Base-by-base conservation (phyloP, 2,329 filamentous ascomycete species). In the Nigrospora sphaerica region DNA sequence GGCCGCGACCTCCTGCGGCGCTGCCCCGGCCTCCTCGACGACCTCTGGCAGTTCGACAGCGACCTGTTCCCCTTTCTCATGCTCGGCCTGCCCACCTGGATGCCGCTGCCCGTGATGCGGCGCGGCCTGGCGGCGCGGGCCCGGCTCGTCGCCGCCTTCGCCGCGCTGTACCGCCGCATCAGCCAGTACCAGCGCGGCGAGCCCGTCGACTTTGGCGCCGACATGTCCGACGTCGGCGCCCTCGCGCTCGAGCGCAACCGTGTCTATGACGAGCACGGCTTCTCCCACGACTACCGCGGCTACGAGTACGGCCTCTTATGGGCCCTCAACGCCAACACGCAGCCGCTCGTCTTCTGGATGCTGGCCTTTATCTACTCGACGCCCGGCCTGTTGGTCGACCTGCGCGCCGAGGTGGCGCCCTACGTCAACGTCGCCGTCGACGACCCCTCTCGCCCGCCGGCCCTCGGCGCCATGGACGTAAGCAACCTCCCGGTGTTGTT, bases 1-100 rank as follows among this genome's bases (percentile, higher is more conserved):
- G 52, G 50, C 5, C 39, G 46, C 18, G 52, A 52, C 40, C 42
- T 54, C n/a, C 32, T 54, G 19, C 37, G 49, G 6, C 47, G 50
- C 10, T 44, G 47, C 31, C 44, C 47, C 17, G 16, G 32, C 3
- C 42, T 54, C 3, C 36, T 53, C 4, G 40, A 46, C 12, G 52
- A 54, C 32, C 41, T 54, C 23, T 53, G 52, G 52, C 39, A 38
- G n/a, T 54, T 53, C 28, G 52, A 54, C 44, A 49, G 48, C 17
- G 47, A 47, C 19, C 37, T 47, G 18, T 49, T 54, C 38, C 51
- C 52, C 6, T 19, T 54, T 14, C 19, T 49, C 6, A 46, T 53
- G 40, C 42, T 53, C 12, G 51, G 51, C 12, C 18, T 52, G 6
- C 52, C 51, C 2, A 32, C 38, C 3, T 54, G 52, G 52, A 31